Evolutionary conservation across 1,284 basidiomycete genomes (phyloP).

Genomic region (Naganishia cerealis): DNA sequence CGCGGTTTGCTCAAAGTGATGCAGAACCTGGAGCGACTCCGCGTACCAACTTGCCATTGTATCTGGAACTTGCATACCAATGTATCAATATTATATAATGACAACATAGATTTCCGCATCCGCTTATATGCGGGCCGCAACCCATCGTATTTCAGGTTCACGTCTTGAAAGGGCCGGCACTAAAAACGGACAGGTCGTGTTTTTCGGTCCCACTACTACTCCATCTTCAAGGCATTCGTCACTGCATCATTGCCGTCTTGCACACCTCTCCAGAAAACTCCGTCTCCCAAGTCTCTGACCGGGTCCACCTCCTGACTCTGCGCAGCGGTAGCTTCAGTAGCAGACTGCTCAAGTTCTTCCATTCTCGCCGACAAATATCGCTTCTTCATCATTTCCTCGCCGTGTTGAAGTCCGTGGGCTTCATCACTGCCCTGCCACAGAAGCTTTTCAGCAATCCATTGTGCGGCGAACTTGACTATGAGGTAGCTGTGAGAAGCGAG

Average conservation of each 20-base stretch:
- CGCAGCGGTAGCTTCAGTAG: slow-evolving; percentile 14
- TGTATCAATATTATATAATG: slow-evolving; percentile 25
- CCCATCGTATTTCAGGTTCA: slow-evolving; percentile 1
- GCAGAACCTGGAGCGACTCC: neutral
- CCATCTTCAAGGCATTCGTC: slow-evolving; percentile 33
- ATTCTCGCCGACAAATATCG: slow-evolving; percentile 56
- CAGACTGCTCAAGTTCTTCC: slow-evolving; percentile 12
- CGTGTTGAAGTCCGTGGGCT: slow-evolving; percentile 60
- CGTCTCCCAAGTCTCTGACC: slow-evolving; percentile 9
- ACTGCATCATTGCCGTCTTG: slow-evolving; percentile 35
- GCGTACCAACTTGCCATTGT: neutral
- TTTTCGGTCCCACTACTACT: slow-evolving; percentile 11
- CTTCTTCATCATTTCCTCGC: slow-evolving; percentile 66
- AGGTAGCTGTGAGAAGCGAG: slow-evolving; percentile 78
- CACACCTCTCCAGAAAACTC: slow-evolving; percentile 33
- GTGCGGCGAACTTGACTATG: slow-evolving; percentile 64
- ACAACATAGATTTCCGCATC: neutral
- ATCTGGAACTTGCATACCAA: neutral
- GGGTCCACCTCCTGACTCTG: slow-evolving; percentile 26
- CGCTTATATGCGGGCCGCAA: neutral
- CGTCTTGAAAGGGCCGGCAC: neutral
- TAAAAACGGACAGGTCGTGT: neutral
- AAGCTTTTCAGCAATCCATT: slow-evolving; percentile 69
- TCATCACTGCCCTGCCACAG: slow-evolving; percentile 73
- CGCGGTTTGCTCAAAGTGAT: neutral